These are phyloP conservation scores for Psilocybe tampanensis DNA, from an alignment of 768 basidiomycete species.

Conservation along the genomic window DNA sequence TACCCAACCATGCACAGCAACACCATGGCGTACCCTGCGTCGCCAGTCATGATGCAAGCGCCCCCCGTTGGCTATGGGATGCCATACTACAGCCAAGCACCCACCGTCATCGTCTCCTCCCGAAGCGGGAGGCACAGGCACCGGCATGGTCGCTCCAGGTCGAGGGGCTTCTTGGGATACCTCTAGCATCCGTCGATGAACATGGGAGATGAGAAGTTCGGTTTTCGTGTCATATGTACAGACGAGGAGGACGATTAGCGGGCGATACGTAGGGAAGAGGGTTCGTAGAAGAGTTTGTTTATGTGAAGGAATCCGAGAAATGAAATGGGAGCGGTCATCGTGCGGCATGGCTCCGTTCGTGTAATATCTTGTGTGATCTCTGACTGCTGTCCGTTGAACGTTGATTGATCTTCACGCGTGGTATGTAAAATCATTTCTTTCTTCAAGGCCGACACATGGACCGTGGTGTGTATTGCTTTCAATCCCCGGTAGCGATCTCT, in stretches of 20 bases:
- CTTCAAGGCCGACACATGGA: too few relatives aligned
- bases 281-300: not conserved
- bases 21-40: constrained; percentile 21
- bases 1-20: constrained; percentile 27
- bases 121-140: constrained; percentile 17
- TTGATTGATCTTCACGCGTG: not conserved
- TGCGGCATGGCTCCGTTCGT: constrained; percentile 20
- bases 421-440: too few relatives aligned
- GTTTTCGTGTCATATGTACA: constrained; percentile 9
- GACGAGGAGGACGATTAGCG: not conserved
- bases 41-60: constrained; percentile 18
- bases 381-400: not conserved
- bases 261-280: not conserved
- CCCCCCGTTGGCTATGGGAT: constrained; percentile 15
- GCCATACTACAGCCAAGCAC: constrained; percentile 20
- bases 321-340: constrained; percentile 19
- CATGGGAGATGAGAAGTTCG: constrained; percentile 6
- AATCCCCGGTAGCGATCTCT: too few relatives aligned
- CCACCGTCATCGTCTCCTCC: constrained; percentile 25
- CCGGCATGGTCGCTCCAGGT: constrained; percentile 15
- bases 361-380: constrained; percentile 10
- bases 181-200: constrained; percentile 18
- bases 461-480: too few relatives aligned
- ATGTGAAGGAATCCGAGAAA: constrained; percentile 12
- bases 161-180: constrained; percentile 26